These are phyloP conservation scores for Nannizzia gypsea DNA, from an alignment of 2,329 filamentous ascomycete genomes.

Conservation along the genomic window DNA sequence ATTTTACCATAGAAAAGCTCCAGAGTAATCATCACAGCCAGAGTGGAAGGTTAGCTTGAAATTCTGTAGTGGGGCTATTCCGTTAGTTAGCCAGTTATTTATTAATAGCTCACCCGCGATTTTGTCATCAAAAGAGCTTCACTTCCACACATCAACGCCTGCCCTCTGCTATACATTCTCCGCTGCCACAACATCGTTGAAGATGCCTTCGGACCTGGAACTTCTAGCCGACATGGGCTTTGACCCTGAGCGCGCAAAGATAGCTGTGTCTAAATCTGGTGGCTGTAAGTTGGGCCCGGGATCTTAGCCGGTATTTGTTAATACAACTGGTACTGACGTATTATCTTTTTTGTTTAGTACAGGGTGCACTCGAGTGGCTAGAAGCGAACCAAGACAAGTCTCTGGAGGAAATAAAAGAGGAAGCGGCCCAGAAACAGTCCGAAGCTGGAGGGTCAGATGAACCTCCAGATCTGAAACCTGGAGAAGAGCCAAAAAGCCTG, in stretches of 20 bases:
- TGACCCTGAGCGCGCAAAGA: constrained; percentile 64
- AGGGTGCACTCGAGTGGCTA: constrained; percentile 87
- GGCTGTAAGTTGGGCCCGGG: constrained; percentile 48
- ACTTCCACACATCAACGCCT: not conserved
- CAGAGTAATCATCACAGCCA: too few species aligned
- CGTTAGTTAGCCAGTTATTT: not conserved
- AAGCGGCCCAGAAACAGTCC: constrained; percentile 21
- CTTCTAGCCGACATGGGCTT: constrained; percentile 62
- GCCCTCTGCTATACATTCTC: not conserved
- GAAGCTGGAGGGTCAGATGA: constrained; percentile 43
- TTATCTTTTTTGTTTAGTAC: constrained; percentile 44
- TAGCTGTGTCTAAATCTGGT: constrained; percentile 74
- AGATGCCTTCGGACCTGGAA: constrained; percentile 45
- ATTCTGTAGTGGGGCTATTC: too few species aligned
- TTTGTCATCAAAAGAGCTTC: not conserved
- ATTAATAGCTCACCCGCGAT: not conserved
- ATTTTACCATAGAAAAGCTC: too few species aligned
- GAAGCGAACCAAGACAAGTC: constrained; percentile 82
- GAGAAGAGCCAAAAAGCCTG: constrained; percentile 64
- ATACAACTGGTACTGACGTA: not conserved
- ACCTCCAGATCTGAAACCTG: constrained; percentile 55
- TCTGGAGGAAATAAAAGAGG: constrained; percentile 31
- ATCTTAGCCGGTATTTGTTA: not conserved
- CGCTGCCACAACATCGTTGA: not conserved
- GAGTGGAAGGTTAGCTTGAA: too few species aligned